phyloP scores from a whole-genome alignment of 495 filamentous ascomycete genomes.

The Lepraria neglecta region DNA sequence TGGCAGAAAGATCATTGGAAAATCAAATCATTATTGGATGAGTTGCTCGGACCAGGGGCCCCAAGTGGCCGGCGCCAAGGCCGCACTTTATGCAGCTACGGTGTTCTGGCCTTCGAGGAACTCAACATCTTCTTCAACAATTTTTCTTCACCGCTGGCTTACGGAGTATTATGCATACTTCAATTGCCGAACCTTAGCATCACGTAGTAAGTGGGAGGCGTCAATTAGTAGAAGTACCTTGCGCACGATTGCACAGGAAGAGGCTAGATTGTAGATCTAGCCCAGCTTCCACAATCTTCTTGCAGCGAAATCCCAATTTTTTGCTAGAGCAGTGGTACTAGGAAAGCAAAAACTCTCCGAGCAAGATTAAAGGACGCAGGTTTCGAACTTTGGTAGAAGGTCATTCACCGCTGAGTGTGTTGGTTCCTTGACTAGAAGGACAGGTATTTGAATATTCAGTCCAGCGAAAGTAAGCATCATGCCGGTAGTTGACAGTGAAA shows the following conservation, averaged over 20 bases:
- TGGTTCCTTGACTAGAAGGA: too few species aligned
- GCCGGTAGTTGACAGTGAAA: too few species aligned
- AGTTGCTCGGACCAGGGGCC: not conserved
- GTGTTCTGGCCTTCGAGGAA: slow-evolving; percentile 7
- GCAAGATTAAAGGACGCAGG: too few species aligned
- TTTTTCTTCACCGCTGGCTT: not conserved
- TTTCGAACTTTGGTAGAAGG: too few species aligned
- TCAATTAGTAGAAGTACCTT: not conserved
- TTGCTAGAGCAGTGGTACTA: too few species aligned
- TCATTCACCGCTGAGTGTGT: too few species aligned
- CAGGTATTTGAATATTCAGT: too few species aligned
- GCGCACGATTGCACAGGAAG: not conserved
- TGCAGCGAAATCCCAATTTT: too few species aligned
- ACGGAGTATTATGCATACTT: not conserved
- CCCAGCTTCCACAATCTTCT: too few species aligned
- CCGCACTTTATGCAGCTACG: slow-evolving; percentile 7
- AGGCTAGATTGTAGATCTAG: too few species aligned
- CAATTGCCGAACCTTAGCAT: not conserved
- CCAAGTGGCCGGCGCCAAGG: not conserved
- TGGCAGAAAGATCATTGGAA: not conserved
- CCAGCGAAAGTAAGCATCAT: too few species aligned
- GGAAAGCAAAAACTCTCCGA: too few species aligned
- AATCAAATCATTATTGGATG: not conserved
- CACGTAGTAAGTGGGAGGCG: not conserved
- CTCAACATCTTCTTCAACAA: not conserved